Conservation (phyloP, 768 basidiomycete species). For the Mycena rebaudengoi region DNA sequence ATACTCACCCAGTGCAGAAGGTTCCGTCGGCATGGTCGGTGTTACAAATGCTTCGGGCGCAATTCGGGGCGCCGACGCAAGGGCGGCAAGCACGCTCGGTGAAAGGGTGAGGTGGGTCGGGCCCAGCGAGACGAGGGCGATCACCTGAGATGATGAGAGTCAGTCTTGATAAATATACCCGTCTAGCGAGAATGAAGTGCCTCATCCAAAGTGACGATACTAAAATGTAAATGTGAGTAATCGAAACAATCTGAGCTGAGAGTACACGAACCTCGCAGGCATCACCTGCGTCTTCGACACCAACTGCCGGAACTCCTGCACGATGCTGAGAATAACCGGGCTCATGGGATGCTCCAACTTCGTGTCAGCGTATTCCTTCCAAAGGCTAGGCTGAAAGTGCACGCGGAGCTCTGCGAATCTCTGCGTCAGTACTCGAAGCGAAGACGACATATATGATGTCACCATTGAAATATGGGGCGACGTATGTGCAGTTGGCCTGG, state of each 20-base stretch:
- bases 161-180: not conserved
- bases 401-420: slow-evolving; percentile 59
- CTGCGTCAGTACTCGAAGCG: too few species aligned
- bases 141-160: slow-evolving; percentile 35
- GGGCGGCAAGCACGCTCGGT: slow-evolving; percentile 48
- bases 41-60: slow-evolving; percentile 15
- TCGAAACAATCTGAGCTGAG: not conserved
- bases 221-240: slow-evolving; percentile 17
- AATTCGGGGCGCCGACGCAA: slow-evolving; percentile 37
- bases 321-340: slow-evolving; percentile 47
- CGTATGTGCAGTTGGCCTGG: slow-evolving; percentile 60
- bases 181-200: slow-evolving; percentile 29
- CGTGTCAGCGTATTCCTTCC: slow-evolving; percentile 49
- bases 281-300: slow-evolving; percentile 53
- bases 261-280: slow-evolving; percentile 52
- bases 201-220: slow-evolving; percentile 51
- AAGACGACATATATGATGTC: too few species aligned
- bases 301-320: slow-evolving; percentile 44
- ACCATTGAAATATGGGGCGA: slow-evolving; percentile 69
- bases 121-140: slow-evolving; percentile 49
- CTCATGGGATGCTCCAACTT: slow-evolving; percentile 52
- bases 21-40: not conserved
- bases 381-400: slow-evolving; percentile 51
- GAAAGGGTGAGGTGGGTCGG: slow-evolving; percentile 56
- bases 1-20: not conserved